Conservation (phyloP, 2,329 filamentous ascomycete species). For the Cercospora sp. region DNA sequence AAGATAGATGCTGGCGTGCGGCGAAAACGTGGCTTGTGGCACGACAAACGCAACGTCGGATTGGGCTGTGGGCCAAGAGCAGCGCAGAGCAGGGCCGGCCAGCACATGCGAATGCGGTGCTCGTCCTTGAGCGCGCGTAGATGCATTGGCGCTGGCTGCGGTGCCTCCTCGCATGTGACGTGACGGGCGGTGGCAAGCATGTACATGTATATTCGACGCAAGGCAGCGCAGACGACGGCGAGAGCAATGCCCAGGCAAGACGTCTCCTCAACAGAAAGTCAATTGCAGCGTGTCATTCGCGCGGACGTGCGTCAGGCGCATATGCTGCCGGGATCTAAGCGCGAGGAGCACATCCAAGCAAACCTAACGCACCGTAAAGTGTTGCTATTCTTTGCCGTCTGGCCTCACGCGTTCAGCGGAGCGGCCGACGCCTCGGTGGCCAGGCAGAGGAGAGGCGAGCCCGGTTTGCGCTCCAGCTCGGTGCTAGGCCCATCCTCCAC, state of each 20-base stretch:
- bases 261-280: not conserved
- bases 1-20: not conserved
- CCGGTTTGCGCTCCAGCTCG: constrained; percentile 12
- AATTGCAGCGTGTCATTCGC: not conserved
- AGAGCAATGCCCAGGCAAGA: not conserved
- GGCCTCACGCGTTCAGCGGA: constrained; percentile 1
- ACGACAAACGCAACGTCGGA: constrained; percentile 14
- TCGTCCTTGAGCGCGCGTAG: constrained; percentile 10
- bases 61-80: not conserved
- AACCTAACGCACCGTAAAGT: not conserved
- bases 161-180: constrained; percentile 7
- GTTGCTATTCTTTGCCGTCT: not conserved
- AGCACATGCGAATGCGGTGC: constrained; percentile 10
- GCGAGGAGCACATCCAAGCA: constrained; percentile 1
- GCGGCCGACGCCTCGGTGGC: constrained; percentile 8
- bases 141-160: constrained; percentile 17
- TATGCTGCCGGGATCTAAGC: constrained; percentile 12
- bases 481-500: constrained; percentile 5
- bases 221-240: not conserved
- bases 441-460: constrained; percentile 5
- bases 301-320: constrained; percentile 4
- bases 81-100: not conserved
- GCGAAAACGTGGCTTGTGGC: constrained; percentile 24
- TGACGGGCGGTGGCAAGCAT: not conserved
- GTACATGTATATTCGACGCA: not conserved